Evolutionary conservation across 1,284 basidiomycete species (phyloP).

Genomic region (Ceratobasidium sp.): DNA sequence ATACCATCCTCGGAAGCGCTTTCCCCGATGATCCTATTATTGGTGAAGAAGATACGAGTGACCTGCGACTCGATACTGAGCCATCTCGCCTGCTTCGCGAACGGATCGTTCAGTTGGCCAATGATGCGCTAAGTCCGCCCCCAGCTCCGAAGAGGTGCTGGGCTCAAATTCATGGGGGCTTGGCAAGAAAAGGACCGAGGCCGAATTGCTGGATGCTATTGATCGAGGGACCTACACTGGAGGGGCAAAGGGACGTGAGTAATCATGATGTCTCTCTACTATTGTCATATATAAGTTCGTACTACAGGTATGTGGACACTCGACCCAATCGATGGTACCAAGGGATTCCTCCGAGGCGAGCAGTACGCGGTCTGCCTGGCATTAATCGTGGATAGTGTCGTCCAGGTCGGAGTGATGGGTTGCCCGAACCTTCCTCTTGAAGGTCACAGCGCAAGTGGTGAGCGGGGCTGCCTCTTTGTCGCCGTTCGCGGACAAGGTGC

Average conservation of each 20-base stretch:
- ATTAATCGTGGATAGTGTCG: conserved; percentile 83
- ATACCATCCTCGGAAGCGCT: conserved; percentile 72
- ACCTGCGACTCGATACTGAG: conserved; percentile 67
- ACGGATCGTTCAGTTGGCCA: conserved; percentile 83
- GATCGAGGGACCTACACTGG: conserved; percentile 87
- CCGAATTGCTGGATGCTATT: conserved; percentile 79
- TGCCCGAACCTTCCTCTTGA: conserved; percentile 90
- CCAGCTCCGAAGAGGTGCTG: conserved; percentile 61
- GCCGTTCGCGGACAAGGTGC: conserved; percentile 84
- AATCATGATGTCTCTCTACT: conserved; percentile 41
- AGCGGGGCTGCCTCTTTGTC: conserved; percentile 82
- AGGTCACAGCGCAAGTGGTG: conserved; percentile 62
- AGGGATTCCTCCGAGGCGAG: conserved; percentile 94
- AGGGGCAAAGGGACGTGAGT: conserved; percentile 78
- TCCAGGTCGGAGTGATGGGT: conserved; percentile 90
- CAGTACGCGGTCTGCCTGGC: conserved; percentile 98
- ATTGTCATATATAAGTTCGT: not conserved
- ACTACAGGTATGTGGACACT: conserved; percentile 85
- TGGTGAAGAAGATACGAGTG: conserved; percentile 93
- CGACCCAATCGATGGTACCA: conserved; percentile 92
- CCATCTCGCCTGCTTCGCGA: conserved; percentile 58
- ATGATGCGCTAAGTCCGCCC: conserved; percentile 67
- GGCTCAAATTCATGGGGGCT: conserved; percentile 65
- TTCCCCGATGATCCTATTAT: conserved; percentile 91
- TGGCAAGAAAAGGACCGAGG: conserved; percentile 57